phyloP scores from a whole-genome alignment of 1,284 basidiomycete species.

The Thecaphora thlaspeos region DNA sequence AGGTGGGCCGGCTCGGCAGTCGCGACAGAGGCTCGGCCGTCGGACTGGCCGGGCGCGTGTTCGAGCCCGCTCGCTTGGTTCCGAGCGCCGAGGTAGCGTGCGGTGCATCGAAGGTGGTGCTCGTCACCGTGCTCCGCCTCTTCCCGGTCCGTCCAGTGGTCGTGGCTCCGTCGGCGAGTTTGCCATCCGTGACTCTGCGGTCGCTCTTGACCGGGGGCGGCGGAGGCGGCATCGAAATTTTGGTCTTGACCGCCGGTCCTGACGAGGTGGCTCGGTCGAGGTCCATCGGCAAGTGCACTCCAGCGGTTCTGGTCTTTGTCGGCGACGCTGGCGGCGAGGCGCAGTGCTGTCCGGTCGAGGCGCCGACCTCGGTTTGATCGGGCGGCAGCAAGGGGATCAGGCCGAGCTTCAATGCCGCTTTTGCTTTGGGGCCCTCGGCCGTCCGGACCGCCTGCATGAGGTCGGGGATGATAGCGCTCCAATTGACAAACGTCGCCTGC shows the following conservation, averaged over 20 bases:
- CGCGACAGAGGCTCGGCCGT: too few species aligned
- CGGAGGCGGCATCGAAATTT: too few species aligned
- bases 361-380: slow-evolving; percentile 18
- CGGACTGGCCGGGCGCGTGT: too few species aligned
- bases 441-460: slow-evolving; percentile 35
- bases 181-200: too few species aligned
- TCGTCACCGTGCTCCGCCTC: slow-evolving; percentile 28
- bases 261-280: too few species aligned
- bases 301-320: too few species aligned
- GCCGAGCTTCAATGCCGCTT: slow-evolving; percentile 37
- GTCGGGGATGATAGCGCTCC: slow-evolving; percentile 28
- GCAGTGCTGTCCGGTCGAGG: slow-evolving; percentile 1
- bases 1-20: neutral
- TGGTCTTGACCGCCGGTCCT: too few species aligned
- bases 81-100: neutral
- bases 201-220: too few species aligned
- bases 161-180: too few species aligned
- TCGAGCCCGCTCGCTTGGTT: too few species aligned
- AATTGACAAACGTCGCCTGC: slow-evolving; percentile 50
- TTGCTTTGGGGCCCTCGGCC: slow-evolving; percentile 41
- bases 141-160: slow-evolving; percentile 1
- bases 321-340: too few species aligned
- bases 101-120: slow-evolving; percentile 7
- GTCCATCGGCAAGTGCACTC: too few species aligned
- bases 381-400: slow-evolving; percentile 34